phyloP scores from a whole-genome alignment of 768 basidiomycete genomes.

The Trametes coccinea region DNA sequence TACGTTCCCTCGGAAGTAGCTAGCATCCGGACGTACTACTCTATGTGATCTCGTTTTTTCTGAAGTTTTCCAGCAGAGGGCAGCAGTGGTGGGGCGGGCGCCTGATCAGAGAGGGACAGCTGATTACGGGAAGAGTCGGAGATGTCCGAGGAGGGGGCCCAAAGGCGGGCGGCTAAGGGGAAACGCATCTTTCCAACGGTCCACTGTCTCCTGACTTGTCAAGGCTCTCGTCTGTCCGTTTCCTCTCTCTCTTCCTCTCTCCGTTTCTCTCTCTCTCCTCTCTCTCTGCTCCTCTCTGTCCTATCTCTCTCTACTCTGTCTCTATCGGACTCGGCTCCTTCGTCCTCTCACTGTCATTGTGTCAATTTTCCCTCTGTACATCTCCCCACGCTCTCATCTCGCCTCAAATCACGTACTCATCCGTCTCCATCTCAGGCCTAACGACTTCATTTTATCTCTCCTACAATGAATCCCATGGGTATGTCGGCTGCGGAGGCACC shows the following conservation, averaged over 20 bases:
- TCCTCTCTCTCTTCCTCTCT: constrained; percentile 37
- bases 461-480: constrained; percentile 77
- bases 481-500: constrained; percentile 77
- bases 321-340: constrained; percentile 43
- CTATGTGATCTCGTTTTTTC: not conserved
- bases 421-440: constrained; percentile 28
- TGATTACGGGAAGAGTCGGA: constrained; percentile 26
- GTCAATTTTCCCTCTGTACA: constrained; percentile 33
- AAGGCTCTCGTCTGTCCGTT: constrained; percentile 36
- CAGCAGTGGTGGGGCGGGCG: not conserved
- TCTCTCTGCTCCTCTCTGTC: constrained; percentile 42
- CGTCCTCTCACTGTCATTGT: constrained; percentile 27
- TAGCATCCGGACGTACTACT: constrained; percentile 11
- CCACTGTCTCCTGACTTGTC: constrained; percentile 33
- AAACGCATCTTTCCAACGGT: constrained; percentile 23
- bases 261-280: constrained; percentile 47
- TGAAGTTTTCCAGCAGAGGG: not conserved
- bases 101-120: constrained; percentile 11
- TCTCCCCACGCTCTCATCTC: constrained; percentile 18
- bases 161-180: constrained; percentile 13
- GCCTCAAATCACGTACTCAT: constrained; percentile 14
- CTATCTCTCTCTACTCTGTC: constrained; percentile 52
- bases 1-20: constrained; percentile 31
- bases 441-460: constrained; percentile 35
- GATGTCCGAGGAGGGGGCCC: constrained; percentile 26